These are phyloP conservation scores for Aaosphaeria pasadenensis DNA, from an alignment of 2,329 filamentous ascomycete genomes.

Conservation along the genomic window DNA sequence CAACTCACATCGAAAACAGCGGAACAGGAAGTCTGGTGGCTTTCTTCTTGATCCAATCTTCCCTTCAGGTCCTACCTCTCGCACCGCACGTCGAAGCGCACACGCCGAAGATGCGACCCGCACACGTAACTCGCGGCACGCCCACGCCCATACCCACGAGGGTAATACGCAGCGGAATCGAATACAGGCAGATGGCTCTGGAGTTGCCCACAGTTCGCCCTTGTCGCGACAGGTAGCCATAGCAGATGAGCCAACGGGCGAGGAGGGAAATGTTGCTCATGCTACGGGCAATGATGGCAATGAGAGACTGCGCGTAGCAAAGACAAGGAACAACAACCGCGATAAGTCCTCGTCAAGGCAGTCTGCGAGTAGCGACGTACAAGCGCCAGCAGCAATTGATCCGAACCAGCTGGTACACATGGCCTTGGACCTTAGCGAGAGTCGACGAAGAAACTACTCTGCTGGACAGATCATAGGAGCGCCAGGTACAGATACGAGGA, in stretches of 20 bases:
- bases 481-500: constrained; percentile 49
- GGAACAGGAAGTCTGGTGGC: constrained; percentile 36
- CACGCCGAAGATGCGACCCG: constrained; percentile 31
- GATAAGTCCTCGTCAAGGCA: constrained; percentile 3
- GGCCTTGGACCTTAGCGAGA: constrained; percentile 84
- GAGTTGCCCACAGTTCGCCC: constrained; percentile 15
- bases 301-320: constrained; percentile 15
- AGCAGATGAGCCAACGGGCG: constrained; percentile 6
- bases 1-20: constrained; percentile 27
- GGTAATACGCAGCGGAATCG: constrained; percentile 32
- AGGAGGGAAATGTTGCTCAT: constrained; percentile 3
- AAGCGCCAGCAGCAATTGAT: constrained; percentile 46
- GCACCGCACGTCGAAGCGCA: constrained; percentile 21
- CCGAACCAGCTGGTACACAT: constrained; percentile 89
- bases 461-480: constrained; percentile 53
- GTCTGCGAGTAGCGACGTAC: constrained; percentile 1
- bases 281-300: constrained; percentile 4
- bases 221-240: constrained; percentile 14
- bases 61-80: constrained; percentile 21
- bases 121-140: constrained; percentile 37
- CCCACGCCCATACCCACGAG: constrained; percentile 18
- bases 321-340: constrained; percentile 11
- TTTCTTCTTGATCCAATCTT: constrained; percentile 47
- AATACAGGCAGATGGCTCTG: constrained; percentile 16
- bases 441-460: constrained; percentile 62